These are phyloP conservation scores for Cyberlindnera maclurae DNA, from an alignment of 805 yeast genomes.

Conservation along the genomic window DNA sequence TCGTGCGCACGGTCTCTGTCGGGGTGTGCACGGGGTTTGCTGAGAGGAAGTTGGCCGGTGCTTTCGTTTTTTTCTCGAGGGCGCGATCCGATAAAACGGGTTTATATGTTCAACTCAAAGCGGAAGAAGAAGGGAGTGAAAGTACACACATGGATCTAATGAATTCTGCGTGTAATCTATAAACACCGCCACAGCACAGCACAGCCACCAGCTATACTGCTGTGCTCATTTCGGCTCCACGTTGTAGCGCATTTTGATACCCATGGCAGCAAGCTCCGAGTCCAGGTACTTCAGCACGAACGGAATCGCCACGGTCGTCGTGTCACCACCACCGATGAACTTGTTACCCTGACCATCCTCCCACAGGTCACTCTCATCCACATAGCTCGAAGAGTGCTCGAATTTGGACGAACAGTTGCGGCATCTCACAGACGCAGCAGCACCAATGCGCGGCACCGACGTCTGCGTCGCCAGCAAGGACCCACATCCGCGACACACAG, in stretches of 20 bases:
- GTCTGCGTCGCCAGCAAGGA: constrained; percentile 83
- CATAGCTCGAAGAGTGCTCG: constrained; percentile 46
- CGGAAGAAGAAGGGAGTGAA: too few species aligned
- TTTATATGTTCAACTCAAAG: too few species aligned
- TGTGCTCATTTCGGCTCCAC: constrained; percentile 48
- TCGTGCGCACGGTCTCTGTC: neutral
- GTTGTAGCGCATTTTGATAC: constrained; percentile 85
- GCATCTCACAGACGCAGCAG: constrained; percentile 72
- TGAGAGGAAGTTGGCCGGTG: too few species aligned
- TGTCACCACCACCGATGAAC: constrained; percentile 85
- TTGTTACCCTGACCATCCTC: constrained; percentile 94
- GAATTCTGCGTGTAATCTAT: too few species aligned
- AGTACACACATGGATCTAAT: too few species aligned
- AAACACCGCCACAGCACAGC: too few species aligned
- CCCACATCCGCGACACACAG: constrained; percentile 90
- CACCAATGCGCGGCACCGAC: constrained; percentile 86
- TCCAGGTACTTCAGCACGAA: constrained; percentile 93
- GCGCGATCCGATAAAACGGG: too few species aligned
- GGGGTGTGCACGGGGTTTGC: too few species aligned
- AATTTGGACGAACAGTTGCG: constrained; percentile 81
- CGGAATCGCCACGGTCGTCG: constrained; percentile 95
- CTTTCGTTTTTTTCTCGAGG: too few species aligned
- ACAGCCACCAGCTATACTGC: neutral
- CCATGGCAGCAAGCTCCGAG: constrained; percentile 96
- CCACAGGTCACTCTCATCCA: constrained; percentile 77